These are phyloP conservation scores for Brassica carinata DNA, from an alignment of 345 rosid genomes.

Conservation along the genomic window DNA sequence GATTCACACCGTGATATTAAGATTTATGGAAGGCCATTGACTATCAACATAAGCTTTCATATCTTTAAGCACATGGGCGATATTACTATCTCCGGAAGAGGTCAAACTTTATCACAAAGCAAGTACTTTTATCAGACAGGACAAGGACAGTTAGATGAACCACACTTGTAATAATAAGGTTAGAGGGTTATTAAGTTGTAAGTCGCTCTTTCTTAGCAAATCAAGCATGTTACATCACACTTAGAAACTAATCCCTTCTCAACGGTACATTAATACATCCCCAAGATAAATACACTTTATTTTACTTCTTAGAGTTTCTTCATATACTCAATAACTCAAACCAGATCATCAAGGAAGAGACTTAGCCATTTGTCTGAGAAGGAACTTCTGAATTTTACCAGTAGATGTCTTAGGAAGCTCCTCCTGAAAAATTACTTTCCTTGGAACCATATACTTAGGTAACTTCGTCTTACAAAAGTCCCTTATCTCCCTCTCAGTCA, in stretches of 20 bases:
- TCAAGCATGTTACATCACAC: conserved; percentile 3
- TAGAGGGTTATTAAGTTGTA: conserved; percentile 3
- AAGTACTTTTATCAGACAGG: conserved; percentile 48
- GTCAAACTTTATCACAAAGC: conserved; percentile 54
- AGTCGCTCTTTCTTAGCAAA: background rate
- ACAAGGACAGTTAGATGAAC: conserved; percentile 20
- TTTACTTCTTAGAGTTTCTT: background rate
- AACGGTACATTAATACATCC: conserved; percentile 17
- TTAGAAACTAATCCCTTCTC: conserved; percentile 12
- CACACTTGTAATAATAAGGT: conserved; percentile 2
- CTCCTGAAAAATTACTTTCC: conserved; percentile 52
- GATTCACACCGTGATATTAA: background rate
- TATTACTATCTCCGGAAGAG: conserved; percentile 44
- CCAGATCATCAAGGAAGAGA: conserved; percentile 14
- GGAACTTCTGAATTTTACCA: conserved; percentile 61
- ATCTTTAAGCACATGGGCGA: background rate
- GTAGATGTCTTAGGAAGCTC: conserved; percentile 70
- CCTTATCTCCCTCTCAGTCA: conserved; percentile 52
- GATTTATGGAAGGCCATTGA: background rate
- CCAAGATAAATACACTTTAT: background rate
- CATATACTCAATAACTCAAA: background rate
- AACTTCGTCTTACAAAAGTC: conserved; percentile 53
- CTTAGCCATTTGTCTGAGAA: conserved; percentile 54
- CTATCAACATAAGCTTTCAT: background rate
- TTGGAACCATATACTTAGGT: conserved; percentile 67